Evolutionary conservation across 768 basidiomycete species (phyloP).

Genomic region (Mycena galopus): DNA sequence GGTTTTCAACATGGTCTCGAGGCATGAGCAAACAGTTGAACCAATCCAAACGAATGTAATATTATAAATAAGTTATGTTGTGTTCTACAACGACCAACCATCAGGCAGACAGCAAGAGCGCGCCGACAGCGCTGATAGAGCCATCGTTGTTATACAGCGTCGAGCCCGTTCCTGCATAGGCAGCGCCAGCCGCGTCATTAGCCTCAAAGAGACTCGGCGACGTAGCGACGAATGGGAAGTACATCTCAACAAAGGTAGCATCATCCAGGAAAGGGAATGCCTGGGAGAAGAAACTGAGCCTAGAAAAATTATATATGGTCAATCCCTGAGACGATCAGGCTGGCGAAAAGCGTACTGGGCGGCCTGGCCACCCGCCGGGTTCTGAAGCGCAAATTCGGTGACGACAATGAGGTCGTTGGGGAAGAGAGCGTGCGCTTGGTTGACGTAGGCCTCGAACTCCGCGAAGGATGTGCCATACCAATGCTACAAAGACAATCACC

Average conservation of each 20-base stretch:
- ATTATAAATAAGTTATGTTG: no score
- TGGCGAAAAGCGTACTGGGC: background rate
- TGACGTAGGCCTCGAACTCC: slow-evolving; percentile 40
- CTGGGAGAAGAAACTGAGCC: slow-evolving; percentile 1
- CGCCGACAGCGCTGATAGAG: background rate
- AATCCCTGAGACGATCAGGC: background rate
- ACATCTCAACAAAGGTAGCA: background rate
- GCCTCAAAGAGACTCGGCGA: background rate
- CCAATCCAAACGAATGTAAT: no score
- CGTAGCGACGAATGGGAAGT: background rate
- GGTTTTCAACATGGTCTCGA: no score
- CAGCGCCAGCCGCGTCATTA: background rate
- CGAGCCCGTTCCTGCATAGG: background rate
- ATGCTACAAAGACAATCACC: slow-evolving; percentile 14
- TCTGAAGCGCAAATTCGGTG: slow-evolving; percentile 50
- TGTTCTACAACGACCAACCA: background rate
- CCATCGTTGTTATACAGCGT: slow-evolving; percentile 3
- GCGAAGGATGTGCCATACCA: slow-evolving; percentile 38
- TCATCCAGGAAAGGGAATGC: background rate
- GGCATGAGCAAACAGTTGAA: no score
- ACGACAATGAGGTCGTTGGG: slow-evolving; percentile 40
- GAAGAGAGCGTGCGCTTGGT: slow-evolving; percentile 16
- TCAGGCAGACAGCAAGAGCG: background rate
- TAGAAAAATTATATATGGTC: background rate
- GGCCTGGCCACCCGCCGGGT: slow-evolving; percentile 46